A percentile compares a stretch with the other conserved stretches of the same genome.
Conservation (phyloP, 2,329 filamentous ascomycete species). For the Pseudogymnoascus pannorum region DNA sequence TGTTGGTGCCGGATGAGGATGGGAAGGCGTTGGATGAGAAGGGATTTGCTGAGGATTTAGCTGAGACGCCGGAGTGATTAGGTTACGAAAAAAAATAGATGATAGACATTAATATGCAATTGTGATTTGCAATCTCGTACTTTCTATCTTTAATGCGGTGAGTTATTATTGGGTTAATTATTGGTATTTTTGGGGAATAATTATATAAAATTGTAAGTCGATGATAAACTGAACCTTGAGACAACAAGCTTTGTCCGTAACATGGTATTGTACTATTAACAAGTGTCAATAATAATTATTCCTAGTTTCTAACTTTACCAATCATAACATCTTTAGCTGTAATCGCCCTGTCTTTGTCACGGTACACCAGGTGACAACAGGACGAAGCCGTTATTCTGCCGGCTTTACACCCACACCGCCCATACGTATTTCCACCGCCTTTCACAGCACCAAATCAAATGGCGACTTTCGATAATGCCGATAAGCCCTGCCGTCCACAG, state of each 20-base stretch:
- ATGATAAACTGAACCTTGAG: no score
- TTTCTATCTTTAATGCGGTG: no score
- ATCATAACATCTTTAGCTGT: background rate
- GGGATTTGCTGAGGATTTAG: conserved; percentile 44
- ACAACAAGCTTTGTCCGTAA: no score
- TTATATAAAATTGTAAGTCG: no score
- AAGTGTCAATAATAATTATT: background rate
- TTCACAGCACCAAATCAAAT: background rate
- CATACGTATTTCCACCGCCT: background rate
- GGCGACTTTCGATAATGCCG: conserved; percentile 5
- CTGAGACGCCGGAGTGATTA: conserved; percentile 6
- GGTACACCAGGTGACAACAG: background rate
- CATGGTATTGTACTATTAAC: background rate
- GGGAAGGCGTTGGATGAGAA: conserved; percentile 46
- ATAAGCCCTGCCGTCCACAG: background rate
- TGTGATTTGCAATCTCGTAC: background rate
- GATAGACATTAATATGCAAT: background rate
- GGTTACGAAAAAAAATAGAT: background rate
- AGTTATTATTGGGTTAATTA: no score
- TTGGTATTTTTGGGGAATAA: no score
- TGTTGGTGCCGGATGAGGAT: conserved; percentile 43
- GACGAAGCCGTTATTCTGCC: background rate
- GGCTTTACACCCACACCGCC: background rate
- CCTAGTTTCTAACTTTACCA: background rate
- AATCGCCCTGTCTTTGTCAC: background rate